Evolutionary conservation across 768 basidiomycete genomes (phyloP), one percentile per base, ranked within the genome.

Genomic region (Leccinellum luteum): DNA sequence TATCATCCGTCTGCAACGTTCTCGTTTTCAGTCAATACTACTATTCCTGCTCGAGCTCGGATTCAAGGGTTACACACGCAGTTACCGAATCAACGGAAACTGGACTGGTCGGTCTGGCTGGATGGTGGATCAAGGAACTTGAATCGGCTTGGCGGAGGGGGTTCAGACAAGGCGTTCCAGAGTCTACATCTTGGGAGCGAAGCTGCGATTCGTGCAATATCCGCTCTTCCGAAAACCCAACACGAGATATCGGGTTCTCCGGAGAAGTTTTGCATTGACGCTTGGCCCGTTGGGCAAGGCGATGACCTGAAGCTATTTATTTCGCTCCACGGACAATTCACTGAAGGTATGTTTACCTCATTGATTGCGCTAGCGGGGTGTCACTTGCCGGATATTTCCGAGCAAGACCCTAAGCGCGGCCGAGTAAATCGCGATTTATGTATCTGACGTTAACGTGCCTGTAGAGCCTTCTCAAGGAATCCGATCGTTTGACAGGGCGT

Each of bases 401-500:
- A 32, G 15, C 10, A 14, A 35, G 9, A 44, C 35, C 31, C 49
- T 28, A 52, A 31, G 54, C 41, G 30, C 52, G 55, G 61, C 19
- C 38, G 56, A 28, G 38, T 30, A 12, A 13, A 25, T 49, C 27
- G 48, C 64, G 62, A 65, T 60, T 62, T 54, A 63, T 60, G 34
- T 60, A 52, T 32, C 67, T 71, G 32, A 73, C 59, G 34, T 43
- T 57, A 19, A 43, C 35, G 28, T 62, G 34, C 58, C 57, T 60
- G 49, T 58, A 90, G 88, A 82, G 62, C 86, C 88, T 27, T 78
- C 85, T 9, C 83, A 84, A 54, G 94, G 94, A 12, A 75, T 93
- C 23, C 84, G 96, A 48, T 96, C 94, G 21, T 99, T 99, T 73
- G 94, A 97, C 69, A 82, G 97, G 56, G 87, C 92, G 0, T 95